Evolutionary conservation across 2,329 filamentous ascomycete genomes (phyloP).

Genomic region (Cryphonectria naterciae): DNA sequence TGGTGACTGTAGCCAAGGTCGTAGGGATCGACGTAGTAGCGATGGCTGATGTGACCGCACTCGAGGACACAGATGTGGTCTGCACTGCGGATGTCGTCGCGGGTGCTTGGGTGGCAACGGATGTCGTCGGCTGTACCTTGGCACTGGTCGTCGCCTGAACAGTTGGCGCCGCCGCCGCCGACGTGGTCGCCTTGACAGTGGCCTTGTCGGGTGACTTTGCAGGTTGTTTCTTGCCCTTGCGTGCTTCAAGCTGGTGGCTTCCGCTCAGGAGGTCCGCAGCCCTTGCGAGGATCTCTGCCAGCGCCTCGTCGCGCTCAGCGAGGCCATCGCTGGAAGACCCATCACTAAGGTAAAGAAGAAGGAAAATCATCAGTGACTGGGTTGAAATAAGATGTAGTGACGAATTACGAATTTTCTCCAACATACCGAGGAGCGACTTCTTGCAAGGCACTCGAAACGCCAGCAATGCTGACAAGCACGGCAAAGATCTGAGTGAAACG

Average conservation of each 20-base stretch:
- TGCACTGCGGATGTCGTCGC: no score
- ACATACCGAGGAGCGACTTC: neutral
- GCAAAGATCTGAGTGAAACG: neutral
- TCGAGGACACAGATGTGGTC: neutral
- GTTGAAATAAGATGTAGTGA: neutral
- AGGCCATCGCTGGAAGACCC: neutral
- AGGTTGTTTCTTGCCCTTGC: neutral
- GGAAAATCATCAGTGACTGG: neutral
- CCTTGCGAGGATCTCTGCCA: neutral
- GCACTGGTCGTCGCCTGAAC: neutral
- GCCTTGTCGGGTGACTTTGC: neutral
- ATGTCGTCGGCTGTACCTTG: neutral
- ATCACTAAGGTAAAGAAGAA: neutral
- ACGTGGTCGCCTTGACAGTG: neutral
- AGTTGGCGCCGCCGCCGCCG: neutral
- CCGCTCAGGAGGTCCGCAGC: neutral
- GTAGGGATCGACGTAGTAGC: neutral
- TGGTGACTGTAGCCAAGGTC: neutral
- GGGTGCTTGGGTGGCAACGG: no score
- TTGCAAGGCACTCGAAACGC: neutral
- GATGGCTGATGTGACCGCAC: neutral
- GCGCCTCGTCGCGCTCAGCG: neutral
- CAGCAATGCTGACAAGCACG: slow-evolving; percentile 1
- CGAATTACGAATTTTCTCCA: neutral
- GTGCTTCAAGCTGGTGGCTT: neutral